A percentile compares a stretch with the other conserved stretches of the same genome.
phyloP scores from a whole-genome alignment of 2,329 filamentous ascomycete genomes.

The Fusarium praegraminearum region DNA sequence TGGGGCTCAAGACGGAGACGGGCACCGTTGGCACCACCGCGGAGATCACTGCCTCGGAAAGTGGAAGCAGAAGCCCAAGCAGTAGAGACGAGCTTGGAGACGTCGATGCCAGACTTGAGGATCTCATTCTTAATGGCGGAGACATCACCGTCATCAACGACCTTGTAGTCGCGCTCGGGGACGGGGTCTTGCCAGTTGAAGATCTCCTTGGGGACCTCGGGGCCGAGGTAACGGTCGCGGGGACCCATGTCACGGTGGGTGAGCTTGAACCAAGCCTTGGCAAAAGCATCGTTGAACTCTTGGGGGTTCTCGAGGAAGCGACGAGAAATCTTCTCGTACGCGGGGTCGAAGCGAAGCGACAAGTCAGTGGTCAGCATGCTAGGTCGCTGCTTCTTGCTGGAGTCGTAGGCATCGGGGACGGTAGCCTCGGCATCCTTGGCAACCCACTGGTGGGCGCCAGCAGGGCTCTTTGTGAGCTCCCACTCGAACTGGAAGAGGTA shows the following conservation, averaged over 20 bases:
- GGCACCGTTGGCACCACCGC: conserved; percentile 83
- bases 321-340: conserved; percentile 82
- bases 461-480: conserved; percentile 80
- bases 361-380: conserved; percentile 54
- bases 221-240: conserved; percentile 76
- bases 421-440: conserved; percentile 64
- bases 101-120: conserved; percentile 69
- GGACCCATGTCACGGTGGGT: conserved; percentile 84
- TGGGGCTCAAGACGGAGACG: conserved; percentile 80
- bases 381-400: conserved; percentile 38
- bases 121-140: conserved; percentile 75
- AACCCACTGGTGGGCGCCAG: conserved; percentile 81
- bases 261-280: conserved; percentile 85
- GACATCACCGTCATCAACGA: conserved; percentile 72
- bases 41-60: conserved; percentile 82
- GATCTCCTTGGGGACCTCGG: conserved; percentile 78
- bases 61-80: conserved; percentile 79
- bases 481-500: conserved; percentile 85
- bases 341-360: conserved; percentile 76
- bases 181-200: conserved; percentile 81
- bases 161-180: conserved; percentile 67
- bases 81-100: conserved; percentile 71
- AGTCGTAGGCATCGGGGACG: conserved; percentile 55
- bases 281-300: conserved; percentile 76
- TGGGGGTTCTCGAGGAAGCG: conserved; percentile 77